Evolutionary conservation across 192 early-diverging fungal species (phyloP), one percentile per base, ranked within the genome.

Genomic region (Gamsiella multidivaricata): DNA sequence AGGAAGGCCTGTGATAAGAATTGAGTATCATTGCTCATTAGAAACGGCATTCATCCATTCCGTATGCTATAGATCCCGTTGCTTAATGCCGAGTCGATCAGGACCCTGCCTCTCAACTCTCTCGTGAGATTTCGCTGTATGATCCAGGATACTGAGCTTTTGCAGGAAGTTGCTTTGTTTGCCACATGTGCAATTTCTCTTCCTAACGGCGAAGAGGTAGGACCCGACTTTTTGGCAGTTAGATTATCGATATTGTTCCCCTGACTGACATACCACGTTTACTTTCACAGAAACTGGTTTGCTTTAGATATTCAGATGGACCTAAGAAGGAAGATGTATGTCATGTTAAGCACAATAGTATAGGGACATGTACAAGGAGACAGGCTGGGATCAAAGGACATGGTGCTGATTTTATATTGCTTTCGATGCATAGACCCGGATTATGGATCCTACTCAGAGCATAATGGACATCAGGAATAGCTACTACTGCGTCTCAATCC

Each of bases 71-170:
- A 86, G 80, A 85, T 88, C 50, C 82, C 85, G 31, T 61, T 72
- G 17, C 54, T 86, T 10, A 82, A 86, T 50, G 70, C 80, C 31
- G 31, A 59, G 12, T 53, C 82, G 20, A 58, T 82, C 22, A 22
- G 41, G 12, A 47, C 50, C 12, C 55, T 86, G 20, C 76, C 80
- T 1, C 10, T 69, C 18, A 56, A 85, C 46, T 70, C 82, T 15
- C 80, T 94, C 6, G 89, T 92, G 20, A 71, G 91, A n/a, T 93
- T 93, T 65, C 82, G 89, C 41, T 91, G 90, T 79, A 94, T 94
- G 93, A 85, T 94, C 5, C 93, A 94, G 78, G 92, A 94, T 50
- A 91, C 91, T 2, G 87, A 88, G 51, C 87, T 92, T 26, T 91
- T 88, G 10, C 88, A 92, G 60, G 91, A 94, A 68, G 81, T 87